phyloP scores from a whole-genome alignment of 2,329 filamentous ascomycete genomes.

The Periconia macrospinosa region DNA sequence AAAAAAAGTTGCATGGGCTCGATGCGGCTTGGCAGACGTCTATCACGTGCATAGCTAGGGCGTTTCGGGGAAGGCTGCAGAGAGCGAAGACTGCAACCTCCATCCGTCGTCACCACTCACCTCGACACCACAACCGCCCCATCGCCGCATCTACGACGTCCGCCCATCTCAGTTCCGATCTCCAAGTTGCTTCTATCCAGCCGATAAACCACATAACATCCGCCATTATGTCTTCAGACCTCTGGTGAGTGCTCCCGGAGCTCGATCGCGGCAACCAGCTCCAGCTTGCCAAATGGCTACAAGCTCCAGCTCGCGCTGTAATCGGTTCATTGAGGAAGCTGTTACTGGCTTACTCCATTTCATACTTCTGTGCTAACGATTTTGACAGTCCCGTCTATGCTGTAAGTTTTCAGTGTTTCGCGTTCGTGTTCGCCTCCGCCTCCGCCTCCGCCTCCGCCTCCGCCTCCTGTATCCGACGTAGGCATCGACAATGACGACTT shows the following conservation, averaged over 20 bases:
- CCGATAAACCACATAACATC: constrained; percentile 22
- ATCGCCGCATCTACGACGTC: constrained; percentile 29
- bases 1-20: not conserved
- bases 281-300: constrained; percentile 38
- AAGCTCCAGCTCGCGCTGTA: constrained; percentile 35
- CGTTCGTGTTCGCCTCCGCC: constrained; percentile 23
- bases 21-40: not conserved
- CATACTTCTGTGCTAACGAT: constrained; percentile 32
- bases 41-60: constrained; percentile 20
- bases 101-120: constrained; percentile 40
- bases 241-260: constrained; percentile 68
- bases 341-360: constrained; percentile 1
- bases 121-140: constrained; percentile 30
- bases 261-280: constrained; percentile 36
- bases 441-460: constrained; percentile 22
- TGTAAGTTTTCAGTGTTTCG: constrained; percentile 67
- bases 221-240: constrained; percentile 73
- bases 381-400: constrained; percentile 86
- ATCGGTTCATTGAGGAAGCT: constrained; percentile 16
- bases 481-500: constrained; percentile 5
- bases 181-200: constrained; percentile 19
- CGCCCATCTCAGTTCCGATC: constrained; percentile 35
- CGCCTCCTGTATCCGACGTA: constrained; percentile 6
- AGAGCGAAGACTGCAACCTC: constrained; percentile 30
- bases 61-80: constrained; percentile 18